A percentile compares a stretch with the other conserved stretches of the same genome.
Evolutionary conservation across 2,329 filamentous ascomycete genomes (phyloP).

Genomic region (Alternaria tenuissima): DNA sequence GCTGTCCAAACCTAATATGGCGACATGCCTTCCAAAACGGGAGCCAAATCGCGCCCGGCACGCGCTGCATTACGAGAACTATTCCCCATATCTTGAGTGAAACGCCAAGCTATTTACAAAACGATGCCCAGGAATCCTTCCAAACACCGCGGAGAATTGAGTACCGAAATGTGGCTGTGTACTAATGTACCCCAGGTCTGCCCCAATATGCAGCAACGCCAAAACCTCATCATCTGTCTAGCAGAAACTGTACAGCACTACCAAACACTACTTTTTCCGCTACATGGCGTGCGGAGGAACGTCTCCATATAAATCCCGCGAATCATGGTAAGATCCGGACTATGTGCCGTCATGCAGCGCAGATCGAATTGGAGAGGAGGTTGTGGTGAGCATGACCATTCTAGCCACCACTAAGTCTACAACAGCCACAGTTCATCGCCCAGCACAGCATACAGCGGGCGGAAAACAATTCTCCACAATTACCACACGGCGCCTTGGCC

Average conservation of each 20-base stretch:
- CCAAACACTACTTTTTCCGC: not conserved
- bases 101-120: conserved; percentile 13
- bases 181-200: not conserved
- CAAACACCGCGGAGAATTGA: not conserved
- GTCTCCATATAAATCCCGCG: not conserved
- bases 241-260: not conserved
- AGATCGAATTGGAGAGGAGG: not conserved
- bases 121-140: conserved; percentile 8
- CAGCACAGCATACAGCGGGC: conserved; percentile 1
- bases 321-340: conserved; percentile 1
- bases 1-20: not conserved
- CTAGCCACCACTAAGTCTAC: conserved; percentile 11
- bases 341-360: not conserved
- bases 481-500: conserved; percentile 14
- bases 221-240: not conserved
- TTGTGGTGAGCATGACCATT: conserved; percentile 6
- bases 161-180: conserved; percentile 8
- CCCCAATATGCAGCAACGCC: conserved; percentile 4
- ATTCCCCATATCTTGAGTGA: not conserved
- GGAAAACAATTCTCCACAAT: conserved; percentile 18
- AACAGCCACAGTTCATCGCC: conserved; percentile 8
- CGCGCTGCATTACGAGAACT: not conserved
- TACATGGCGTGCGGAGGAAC: not conserved
- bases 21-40: not conserved
- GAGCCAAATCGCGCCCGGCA: not conserved